phyloP scores from a whole-genome alignment of 2,329 filamentous ascomycete species.

The Diaporthe sp. region DNA sequence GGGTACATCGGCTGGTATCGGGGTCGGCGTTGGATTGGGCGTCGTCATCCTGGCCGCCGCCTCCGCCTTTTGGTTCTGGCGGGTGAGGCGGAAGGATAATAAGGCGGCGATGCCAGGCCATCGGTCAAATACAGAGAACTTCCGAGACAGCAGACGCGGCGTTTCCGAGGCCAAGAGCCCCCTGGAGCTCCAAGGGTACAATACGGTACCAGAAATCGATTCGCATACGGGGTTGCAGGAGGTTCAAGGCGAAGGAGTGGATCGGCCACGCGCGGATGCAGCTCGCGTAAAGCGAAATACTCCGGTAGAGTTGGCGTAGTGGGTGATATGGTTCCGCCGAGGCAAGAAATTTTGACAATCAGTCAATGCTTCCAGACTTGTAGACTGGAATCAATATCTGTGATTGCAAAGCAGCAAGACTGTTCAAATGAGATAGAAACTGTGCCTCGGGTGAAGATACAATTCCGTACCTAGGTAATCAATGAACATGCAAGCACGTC shows the following conservation, averaged over 20 bases:
- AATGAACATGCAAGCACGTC: neutral
- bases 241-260: neutral
- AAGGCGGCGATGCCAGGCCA: too few species aligned
- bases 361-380: too few species aligned
- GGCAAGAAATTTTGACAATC: too few species aligned
- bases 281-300: neutral
- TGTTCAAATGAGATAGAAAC: too few species aligned
- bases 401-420: too few species aligned
- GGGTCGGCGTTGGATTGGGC: neutral
- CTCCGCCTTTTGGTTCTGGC: neutral
- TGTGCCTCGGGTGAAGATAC: neutral
- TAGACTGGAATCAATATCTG: too few species aligned
- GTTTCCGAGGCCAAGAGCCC: neutral
- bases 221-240: neutral
- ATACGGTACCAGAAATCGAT: neutral
- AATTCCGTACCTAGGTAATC: neutral
- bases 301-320: neutral
- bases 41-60: neutral
- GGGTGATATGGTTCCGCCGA: too few species aligned
- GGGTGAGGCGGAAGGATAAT: too few species aligned
- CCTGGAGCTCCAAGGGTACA: neutral
- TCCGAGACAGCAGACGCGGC: neutral
- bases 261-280: neutral
- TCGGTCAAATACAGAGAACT: neutral
- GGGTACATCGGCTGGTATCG: neutral